Evolutionary conservation across 2,329 filamentous ascomycete species (phyloP).

Genomic region (Ophiostoma tasmaniense): DNA sequence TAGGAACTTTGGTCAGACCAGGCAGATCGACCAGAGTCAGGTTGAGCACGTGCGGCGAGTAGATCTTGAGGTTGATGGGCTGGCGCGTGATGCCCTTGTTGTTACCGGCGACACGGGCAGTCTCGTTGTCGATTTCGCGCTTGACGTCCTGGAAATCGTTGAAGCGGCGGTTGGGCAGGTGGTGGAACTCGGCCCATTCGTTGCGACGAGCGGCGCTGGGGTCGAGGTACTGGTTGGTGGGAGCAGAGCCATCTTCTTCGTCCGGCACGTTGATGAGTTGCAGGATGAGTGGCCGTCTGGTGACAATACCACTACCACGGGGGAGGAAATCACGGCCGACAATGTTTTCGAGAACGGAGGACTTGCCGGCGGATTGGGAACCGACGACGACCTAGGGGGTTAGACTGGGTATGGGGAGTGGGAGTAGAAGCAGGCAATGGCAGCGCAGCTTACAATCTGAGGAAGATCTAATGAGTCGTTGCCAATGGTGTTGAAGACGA

Average conservation of each 20-base stretch:
- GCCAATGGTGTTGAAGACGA: constrained; percentile 99
- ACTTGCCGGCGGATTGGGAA: constrained; percentile 97
- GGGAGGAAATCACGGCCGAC: constrained; percentile 96
- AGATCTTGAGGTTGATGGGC: constrained; percentile 96
- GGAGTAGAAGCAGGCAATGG: not conserved
- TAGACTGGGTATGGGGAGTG: constrained; percentile 10
- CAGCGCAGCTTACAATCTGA: constrained; percentile 67
- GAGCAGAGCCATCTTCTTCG: constrained; percentile 60
- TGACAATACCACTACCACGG: constrained; percentile 93
- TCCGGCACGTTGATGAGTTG: constrained; percentile 95
- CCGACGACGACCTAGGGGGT: constrained; percentile 79
- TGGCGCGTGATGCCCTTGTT: constrained; percentile 95
- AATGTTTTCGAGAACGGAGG: constrained; percentile 96
- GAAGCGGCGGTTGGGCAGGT: constrained; percentile 96
- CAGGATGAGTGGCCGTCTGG: constrained; percentile 83
- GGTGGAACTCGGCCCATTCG: constrained; percentile 92
- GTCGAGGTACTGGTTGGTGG: constrained; percentile 57
- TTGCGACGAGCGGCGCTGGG: constrained; percentile 58
- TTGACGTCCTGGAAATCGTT: constrained; percentile 97
- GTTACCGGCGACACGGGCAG: constrained; percentile 88
- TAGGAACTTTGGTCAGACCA: constrained; percentile 70
- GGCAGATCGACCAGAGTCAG: constrained; percentile 94
- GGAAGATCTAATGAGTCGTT: constrained; percentile 96
- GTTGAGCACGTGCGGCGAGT: constrained; percentile 95
- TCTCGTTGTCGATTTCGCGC: constrained; percentile 95